Evolutionary conservation across 2,329 filamentous ascomycete species (phyloP).

Genomic region (Trichoderma oligosporum): DNA sequence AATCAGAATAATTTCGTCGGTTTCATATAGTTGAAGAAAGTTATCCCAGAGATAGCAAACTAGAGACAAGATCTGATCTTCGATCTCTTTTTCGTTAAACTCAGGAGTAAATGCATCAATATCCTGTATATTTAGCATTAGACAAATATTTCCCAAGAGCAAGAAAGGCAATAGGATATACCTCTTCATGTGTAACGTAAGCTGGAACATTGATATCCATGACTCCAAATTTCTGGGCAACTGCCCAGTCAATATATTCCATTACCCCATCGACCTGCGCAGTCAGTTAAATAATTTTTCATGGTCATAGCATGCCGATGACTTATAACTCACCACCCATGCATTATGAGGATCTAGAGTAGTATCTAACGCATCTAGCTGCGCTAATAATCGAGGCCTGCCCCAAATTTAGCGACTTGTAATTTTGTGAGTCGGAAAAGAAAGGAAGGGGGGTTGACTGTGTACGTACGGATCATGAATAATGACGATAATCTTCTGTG

Average conservation of each 20-base stretch:
- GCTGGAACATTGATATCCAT: conserved; percentile 90
- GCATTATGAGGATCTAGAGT: conserved; percentile 77
- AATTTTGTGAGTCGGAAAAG: no score
- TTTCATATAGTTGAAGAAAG: conserved; percentile 75
- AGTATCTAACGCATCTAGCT: conserved; percentile 66
- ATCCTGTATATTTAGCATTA: conserved; percentile 37
- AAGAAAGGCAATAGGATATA: conserved; percentile 29
- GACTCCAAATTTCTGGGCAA: conserved; percentile 71
- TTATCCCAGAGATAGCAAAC: conserved; percentile 94
- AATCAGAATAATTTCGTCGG: conserved; percentile 75
- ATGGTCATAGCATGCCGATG: neutral
- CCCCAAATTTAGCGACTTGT: conserved; percentile 19
- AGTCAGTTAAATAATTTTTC: conserved; percentile 23
- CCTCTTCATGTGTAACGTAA: conserved; percentile 63
- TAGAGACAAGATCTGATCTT: conserved; percentile 65
- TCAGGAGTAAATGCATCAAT: conserved; percentile 45
- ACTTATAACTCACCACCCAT: conserved; percentile 65
- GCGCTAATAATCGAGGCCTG: conserved; percentile 64
- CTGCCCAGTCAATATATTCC: conserved; percentile 80
- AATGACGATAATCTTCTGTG: conserved; percentile 71
- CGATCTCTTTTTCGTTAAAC: conserved; percentile 45
- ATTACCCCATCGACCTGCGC: conserved; percentile 72
- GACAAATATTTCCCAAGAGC: neutral
- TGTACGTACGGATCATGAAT: conserved; percentile 82
- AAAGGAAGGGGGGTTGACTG: neutral